Evolutionary conservation across 1,284 basidiomycete species (phyloP).

Genomic region (Jaminaea rosea): DNA sequence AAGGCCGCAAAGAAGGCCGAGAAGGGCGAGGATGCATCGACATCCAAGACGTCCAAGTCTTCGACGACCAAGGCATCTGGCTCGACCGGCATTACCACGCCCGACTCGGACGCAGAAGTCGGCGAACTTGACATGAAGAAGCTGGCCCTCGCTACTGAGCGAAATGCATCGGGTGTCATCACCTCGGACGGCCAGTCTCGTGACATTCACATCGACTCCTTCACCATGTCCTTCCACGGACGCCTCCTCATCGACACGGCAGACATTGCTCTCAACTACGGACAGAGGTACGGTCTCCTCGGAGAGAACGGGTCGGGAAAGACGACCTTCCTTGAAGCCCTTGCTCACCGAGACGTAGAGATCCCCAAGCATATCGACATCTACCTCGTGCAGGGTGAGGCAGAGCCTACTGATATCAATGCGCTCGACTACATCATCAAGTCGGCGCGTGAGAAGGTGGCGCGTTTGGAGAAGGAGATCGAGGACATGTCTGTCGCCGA

Average conservation of each 20-base stretch:
- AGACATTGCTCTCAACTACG: conserved; percentile 86
- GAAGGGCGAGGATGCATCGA: conserved; percentile 35
- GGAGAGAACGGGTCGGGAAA: conserved; percentile 98
- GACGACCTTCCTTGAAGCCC: conserved; percentile 54
- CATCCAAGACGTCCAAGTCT: conserved; percentile 26
- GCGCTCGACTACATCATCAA: conserved; percentile 92
- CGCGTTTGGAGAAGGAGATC: conserved; percentile 85
- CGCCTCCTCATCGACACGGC: conserved; percentile 84
- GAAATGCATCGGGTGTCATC: conserved; percentile 62
- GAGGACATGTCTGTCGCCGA: conserved; percentile 87
- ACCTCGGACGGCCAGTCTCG: conserved; percentile 83
- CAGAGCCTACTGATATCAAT: conserved; percentile 89
- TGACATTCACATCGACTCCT: conserved; percentile 95
- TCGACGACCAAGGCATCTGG: conserved; percentile 13
- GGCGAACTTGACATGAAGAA: conserved; percentile 43
- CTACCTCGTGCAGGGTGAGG: conserved; percentile 90
- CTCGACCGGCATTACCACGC: conserved; percentile 26
- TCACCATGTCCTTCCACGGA: conserved; percentile 94
- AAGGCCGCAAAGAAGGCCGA: conserved; percentile 45
- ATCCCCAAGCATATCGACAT: conserved; percentile 95
- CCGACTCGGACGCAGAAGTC: conserved; percentile 19
- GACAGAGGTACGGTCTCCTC: conserved; percentile 83
- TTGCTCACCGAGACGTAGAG: conserved; percentile 61
- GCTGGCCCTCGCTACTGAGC: conserved; percentile 42
- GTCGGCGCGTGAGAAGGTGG: conserved; percentile 87